phyloP scores from a whole-genome alignment of 1,284 basidiomycete species.

The Sporisorium reilianum region DNA sequence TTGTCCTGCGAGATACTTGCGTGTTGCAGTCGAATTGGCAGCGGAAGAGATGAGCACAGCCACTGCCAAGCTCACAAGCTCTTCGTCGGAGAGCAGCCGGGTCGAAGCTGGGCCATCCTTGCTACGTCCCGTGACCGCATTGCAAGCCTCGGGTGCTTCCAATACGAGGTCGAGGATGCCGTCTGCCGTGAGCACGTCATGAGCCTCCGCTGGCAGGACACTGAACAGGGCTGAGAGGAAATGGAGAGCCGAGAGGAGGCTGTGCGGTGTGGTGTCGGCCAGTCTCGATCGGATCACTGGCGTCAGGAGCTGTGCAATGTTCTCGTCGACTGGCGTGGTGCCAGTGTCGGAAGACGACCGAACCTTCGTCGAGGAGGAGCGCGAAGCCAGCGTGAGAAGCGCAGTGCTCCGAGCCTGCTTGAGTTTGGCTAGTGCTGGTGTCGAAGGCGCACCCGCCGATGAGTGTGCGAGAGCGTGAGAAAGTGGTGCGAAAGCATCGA shows the following conservation, averaged over 20 bases:
- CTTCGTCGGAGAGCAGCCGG: slow-evolving; percentile 16
- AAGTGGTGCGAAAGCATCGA: slow-evolving; percentile 40
- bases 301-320: slow-evolving; percentile 34
- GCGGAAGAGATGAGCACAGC: slow-evolving; percentile 45
- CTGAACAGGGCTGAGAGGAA: slow-evolving; percentile 44
- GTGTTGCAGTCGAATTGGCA: slow-evolving; percentile 23
- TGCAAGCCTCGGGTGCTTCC: slow-evolving; percentile 36
- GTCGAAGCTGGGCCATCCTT: background rate
- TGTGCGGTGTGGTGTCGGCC: slow-evolving; percentile 40
- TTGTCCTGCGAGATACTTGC: slow-evolving; percentile 36
- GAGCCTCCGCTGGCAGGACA: slow-evolving; percentile 32
- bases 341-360: background rate
- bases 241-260: slow-evolving; percentile 37
- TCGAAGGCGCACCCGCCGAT: slow-evolving; percentile 2
- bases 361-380: slow-evolving; percentile 28
- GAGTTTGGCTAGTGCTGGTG: slow-evolving; percentile 4
- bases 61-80: slow-evolving; percentile 23
- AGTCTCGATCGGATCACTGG: slow-evolving; percentile 38
- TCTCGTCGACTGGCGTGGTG: slow-evolving; percentile 20
- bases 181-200: slow-evolving; percentile 32
- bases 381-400: slow-evolving; percentile 33
- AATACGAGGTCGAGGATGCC: slow-evolving; percentile 39
- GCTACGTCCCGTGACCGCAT: slow-evolving; percentile 1
- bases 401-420: slow-evolving; percentile 36
- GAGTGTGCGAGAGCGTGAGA: slow-evolving; percentile 1